Conservation (phyloP, 2,329 filamentous ascomycete genomes). For the Exophiala spinifera region DNA sequence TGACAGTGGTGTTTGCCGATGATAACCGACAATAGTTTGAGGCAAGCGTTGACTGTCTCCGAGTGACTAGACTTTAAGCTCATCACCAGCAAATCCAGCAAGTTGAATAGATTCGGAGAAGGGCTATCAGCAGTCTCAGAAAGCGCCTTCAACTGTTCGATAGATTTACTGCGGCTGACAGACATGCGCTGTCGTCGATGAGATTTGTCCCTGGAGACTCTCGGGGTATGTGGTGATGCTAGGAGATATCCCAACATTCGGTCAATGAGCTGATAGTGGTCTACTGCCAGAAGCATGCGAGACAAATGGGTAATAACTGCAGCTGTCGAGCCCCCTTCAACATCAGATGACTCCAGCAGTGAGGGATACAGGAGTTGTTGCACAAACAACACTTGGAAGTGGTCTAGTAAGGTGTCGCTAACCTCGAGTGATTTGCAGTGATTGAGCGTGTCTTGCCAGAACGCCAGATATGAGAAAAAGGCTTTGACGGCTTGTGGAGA, state of each 20-base stretch:
- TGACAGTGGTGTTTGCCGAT: constrained; percentile 85
- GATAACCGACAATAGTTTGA: constrained; percentile 83
- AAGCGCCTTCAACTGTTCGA: constrained; percentile 79
- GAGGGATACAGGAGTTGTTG: constrained; percentile 96
- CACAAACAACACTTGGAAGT: constrained; percentile 94
- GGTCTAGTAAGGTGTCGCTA: constrained; percentile 87
- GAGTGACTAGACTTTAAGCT: constrained; percentile 80
- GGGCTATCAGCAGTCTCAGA: constrained; percentile 70
- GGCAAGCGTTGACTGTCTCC: constrained; percentile 84
- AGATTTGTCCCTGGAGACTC: constrained; percentile 35
- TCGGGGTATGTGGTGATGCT: constrained; percentile 58
- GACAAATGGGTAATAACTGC: constrained; percentile 91
- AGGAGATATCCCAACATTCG: constrained; percentile 90
- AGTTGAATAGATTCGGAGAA: constrained; percentile 85
- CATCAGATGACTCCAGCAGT: constrained; percentile 90
- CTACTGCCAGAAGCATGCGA: constrained; percentile 83
- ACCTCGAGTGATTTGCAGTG: constrained; percentile 91
- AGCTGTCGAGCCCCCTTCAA: constrained; percentile 93
- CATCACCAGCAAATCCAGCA: constrained; percentile 84
- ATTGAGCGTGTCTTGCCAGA: constrained; percentile 97
- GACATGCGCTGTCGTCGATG: constrained; percentile 38
- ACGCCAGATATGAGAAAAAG: constrained; percentile 89
- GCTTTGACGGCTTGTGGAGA: constrained; percentile 87
- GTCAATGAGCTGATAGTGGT: constrained; percentile 91
- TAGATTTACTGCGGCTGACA: constrained; percentile 74